Conservation (phyloP, 1,284 basidiomycete species). For the Rhodotorula mucilaginosa region DNA sequence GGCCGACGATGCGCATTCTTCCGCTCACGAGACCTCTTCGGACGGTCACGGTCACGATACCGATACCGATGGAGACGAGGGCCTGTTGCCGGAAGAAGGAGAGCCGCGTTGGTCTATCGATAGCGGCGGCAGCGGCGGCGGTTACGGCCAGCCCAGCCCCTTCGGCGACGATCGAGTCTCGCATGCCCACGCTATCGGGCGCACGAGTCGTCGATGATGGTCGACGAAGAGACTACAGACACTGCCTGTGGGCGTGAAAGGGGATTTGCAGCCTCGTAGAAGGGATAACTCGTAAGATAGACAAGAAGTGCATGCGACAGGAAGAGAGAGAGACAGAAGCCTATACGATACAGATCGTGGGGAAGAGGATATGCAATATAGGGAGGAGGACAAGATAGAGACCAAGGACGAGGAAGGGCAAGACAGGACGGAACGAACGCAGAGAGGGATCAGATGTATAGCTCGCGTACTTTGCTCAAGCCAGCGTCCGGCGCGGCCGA, state of each 20-base stretch:
- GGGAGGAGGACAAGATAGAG: too few species aligned
- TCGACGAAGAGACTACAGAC: neutral
- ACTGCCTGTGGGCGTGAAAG: neutral
- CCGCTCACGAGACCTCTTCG: neutral
- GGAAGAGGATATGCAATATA: neutral
- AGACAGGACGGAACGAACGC: neutral
- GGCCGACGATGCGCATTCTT: neutral
- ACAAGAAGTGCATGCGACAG: neutral
- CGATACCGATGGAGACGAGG: slow-evolving; percentile 4
- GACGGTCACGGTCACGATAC: neutral
- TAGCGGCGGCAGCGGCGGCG: neutral
- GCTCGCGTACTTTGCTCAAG: slow-evolving; percentile 12
- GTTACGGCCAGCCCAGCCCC: neutral
- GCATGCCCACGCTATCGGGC: neutral
- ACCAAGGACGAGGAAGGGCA: neutral
- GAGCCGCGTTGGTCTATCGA: neutral
- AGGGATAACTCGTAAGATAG: neutral
- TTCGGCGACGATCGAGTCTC: slow-evolving; percentile 3
- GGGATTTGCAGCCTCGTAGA: neutral
- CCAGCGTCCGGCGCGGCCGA: neutral
- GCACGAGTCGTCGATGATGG: neutral
- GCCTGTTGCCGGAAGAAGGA: neutral
- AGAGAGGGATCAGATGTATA: slow-evolving; percentile 18
- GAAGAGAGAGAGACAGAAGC: too few species aligned
- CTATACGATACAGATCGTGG: neutral